These are phyloP conservation scores for Puccinia brachypodii DNA, from an alignment of 1,284 basidiomycete genomes.

Conservation along the genomic window DNA sequence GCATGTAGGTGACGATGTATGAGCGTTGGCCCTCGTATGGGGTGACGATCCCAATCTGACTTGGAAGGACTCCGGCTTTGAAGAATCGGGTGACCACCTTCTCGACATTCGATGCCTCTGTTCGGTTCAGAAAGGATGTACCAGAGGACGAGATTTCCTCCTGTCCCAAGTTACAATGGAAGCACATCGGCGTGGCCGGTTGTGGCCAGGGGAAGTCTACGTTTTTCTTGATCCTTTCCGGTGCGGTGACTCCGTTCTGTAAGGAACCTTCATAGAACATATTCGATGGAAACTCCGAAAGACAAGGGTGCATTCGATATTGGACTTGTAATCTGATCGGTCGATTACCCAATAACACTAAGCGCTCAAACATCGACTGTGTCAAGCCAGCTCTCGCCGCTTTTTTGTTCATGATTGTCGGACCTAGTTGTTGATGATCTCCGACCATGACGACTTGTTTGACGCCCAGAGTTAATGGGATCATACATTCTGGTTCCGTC, in stretches of 20 bases:
- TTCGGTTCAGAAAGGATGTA: slow-evolving; percentile 97
- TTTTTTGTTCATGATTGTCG: slow-evolving; percentile 99
- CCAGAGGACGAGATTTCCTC: slow-evolving; percentile 99
- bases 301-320: slow-evolving; percentile 99
- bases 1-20: slow-evolving; percentile 99
- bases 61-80: slow-evolving; percentile 93
- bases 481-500: slow-evolving; percentile 84
- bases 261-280: slow-evolving; percentile 99
- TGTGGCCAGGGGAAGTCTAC: slow-evolving; percentile 99
- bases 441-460: slow-evolving; percentile 99
- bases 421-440: slow-evolving; percentile 96
- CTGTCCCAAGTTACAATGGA: slow-evolving; percentile 98
- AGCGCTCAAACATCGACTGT: slow-evolving; percentile 94
- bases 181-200: slow-evolving; percentile 98
- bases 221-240: slow-evolving; percentile 91
- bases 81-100: slow-evolving; percentile 99
- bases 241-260: slow-evolving; percentile 98
- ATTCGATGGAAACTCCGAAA: slow-evolving; percentile 98
- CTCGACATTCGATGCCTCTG: slow-evolving; percentile 97
- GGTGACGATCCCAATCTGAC: slow-evolving; percentile 96
- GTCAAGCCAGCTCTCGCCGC: slow-evolving; percentile 95
- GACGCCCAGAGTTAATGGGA: slow-evolving; percentile 94
- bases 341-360: slow-evolving; percentile 90
- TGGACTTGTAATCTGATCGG: slow-evolving; percentile 98
- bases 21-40: slow-evolving; percentile 99